Evolutionary conservation across 192 early-diverging fungal species (phyloP).

Genomic region (Dissophora globulifera): DNA sequence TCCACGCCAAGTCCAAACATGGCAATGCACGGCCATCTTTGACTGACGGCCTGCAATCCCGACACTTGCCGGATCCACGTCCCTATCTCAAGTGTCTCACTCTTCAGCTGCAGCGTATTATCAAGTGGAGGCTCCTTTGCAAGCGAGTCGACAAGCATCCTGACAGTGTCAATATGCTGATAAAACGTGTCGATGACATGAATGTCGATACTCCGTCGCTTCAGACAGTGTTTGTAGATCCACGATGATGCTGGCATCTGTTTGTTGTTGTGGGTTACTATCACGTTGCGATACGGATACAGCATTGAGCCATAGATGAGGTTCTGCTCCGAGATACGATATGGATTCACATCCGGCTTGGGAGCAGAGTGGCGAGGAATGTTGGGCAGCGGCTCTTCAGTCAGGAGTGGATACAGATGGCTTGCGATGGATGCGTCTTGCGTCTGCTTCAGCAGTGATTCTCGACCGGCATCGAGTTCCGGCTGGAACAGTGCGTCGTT

Average conservation of each 20-base stretch:
- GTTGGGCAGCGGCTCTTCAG: constrained; percentile 1
- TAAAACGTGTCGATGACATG: constrained; percentile 32
- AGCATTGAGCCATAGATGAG: constrained; percentile 65
- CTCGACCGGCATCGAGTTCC: constrained; percentile 12
- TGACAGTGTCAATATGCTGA: constrained; percentile 11
- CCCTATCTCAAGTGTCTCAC: constrained; percentile 48
- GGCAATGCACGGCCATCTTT: constrained; percentile 61
- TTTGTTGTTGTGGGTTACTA: constrained; percentile 54
- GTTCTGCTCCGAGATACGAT: constrained; percentile 27
- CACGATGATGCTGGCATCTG: constrained; percentile 45
- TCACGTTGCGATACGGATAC: constrained; percentile 61
- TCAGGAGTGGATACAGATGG: constrained; percentile 20
- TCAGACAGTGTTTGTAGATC: constrained; percentile 65
- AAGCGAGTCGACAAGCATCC: background rate
- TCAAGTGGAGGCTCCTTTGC: background rate
- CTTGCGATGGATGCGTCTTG: background rate
- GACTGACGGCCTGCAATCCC: constrained; percentile 55
- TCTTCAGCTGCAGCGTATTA: background rate
- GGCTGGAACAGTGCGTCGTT: constrained; percentile 21
- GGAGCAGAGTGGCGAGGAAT: background rate
- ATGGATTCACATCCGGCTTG: constrained; percentile 15
- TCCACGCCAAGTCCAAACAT: constrained; percentile 60
- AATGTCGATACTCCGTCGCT: constrained; percentile 52
- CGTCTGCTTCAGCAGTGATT: constrained; percentile 7
- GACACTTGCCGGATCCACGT: constrained; percentile 62